Evolutionary conservation across 371 early-diverging fungal genomes (phyloP), one percentile per base, ranked within the genome.

Genomic region (Zychaea mexicana): DNA sequence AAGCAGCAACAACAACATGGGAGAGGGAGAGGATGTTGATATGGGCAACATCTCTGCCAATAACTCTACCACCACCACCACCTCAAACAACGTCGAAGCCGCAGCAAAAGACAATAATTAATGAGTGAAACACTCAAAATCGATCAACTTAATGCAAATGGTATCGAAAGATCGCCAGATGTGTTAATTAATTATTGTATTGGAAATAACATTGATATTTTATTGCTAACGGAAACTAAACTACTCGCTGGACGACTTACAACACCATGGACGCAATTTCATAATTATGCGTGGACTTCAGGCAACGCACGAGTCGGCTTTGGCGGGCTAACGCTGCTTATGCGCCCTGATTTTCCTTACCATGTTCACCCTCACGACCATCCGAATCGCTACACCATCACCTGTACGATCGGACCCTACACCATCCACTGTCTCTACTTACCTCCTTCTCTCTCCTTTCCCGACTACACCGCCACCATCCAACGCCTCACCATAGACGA

Each of bases 321-420:
- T 6, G 47, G 60, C 22, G 47, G 60, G 60, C 22, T 58, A 6
- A 38, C 36, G 12, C 36, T 58, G 1, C 58, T 58, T 7, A 26
- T 36, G 21, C 36, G 39, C 10, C 58, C 58, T 19, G 39, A 27
- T 10, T 32, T 58, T 10, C 58, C 58, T 12, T 38, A 22, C 10
- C 39, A 58, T 12, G 32, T 38, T 19, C 39, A 58, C 19, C 53
- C 5, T 9, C 26, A 28, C 17, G 30, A 15, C 3, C 0, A 24
- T 2, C 30, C 17, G 1, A 9, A 53, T n/a, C 15, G 24, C 2
- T 42, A 12, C 39, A 38, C 26, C 1, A n/a, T 53, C 7, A 8
- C 28, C 26, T 7, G 9, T 19, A n/a, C 8, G 8, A 36, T 36
- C 8, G 36, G 36, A 36, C 1, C 15, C 1, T 36, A 36, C 49